Percentiles rank a stretch among this genome's conserved stretches.
Evolutionary conservation across 768 basidiomycete genomes (phyloP).

Genomic region (Suillus decipiens): DNA sequence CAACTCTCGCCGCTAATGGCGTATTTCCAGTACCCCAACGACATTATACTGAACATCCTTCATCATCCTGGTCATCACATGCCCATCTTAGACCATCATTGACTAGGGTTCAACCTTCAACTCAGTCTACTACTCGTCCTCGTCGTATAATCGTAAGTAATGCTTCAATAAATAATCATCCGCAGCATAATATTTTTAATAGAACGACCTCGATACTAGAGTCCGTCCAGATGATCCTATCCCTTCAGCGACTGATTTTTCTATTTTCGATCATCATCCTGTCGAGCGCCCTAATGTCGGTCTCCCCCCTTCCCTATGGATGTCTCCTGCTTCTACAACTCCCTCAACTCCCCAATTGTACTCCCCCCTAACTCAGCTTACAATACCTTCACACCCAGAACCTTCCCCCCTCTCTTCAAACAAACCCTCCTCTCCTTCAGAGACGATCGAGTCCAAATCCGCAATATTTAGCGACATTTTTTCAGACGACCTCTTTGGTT

Average conservation of each 20-base stretch:
- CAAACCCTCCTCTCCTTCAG: conserved; percentile 40
- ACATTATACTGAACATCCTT: conserved; percentile 23
- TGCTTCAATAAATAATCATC: background rate
- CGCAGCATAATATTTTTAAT: background rate
- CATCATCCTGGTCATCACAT: conserved; percentile 28
- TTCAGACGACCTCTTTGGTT: conserved; percentile 62
- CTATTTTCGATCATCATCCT: conserved; percentile 30
- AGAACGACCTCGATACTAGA: conserved; percentile 11
- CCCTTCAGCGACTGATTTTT: conserved; percentile 25
- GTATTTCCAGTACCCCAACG: conserved; percentile 43
- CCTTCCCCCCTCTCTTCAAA: conserved; percentile 38
- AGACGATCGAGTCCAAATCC: conserved; percentile 54
- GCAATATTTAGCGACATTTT: conserved; percentile 71
- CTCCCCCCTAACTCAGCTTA: conserved; percentile 40
- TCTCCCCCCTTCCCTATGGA: conserved; percentile 80
- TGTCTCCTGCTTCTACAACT: conserved; percentile 66
- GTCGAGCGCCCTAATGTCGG: conserved; percentile 54
- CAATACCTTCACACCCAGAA: conserved; percentile 35
- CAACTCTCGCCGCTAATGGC: conserved; percentile 61
- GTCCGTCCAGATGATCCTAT: conserved; percentile 11
- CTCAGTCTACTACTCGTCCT: background rate
- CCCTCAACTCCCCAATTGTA: conserved; percentile 42
- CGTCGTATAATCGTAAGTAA: background rate
- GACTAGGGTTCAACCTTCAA: conserved; percentile 33
- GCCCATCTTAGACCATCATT: conserved; percentile 29